phyloP scores from a whole-genome alignment of 1,284 basidiomycete species.

The Trametes polyzona region DNA sequence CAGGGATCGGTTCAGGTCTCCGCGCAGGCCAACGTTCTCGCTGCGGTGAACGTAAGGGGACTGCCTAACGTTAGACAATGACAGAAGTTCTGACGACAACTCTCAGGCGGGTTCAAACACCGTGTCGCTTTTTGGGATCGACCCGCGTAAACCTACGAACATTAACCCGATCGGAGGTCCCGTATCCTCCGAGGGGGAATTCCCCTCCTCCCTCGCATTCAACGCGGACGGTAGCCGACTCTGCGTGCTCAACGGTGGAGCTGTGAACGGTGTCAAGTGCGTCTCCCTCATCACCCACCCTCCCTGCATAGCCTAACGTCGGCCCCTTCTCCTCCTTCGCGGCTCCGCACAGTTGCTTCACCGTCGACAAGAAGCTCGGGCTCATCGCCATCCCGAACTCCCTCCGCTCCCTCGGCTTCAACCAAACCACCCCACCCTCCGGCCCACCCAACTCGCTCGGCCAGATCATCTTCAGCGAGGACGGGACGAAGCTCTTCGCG shows the following conservation, averaged over 20 bases:
- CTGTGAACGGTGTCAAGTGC: conserved; percentile 50
- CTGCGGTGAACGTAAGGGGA: conserved; percentile 48
- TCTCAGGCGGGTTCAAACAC: conserved; percentile 52
- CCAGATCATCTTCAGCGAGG: conserved; percentile 50
- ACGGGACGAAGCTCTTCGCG: conserved; percentile 45
- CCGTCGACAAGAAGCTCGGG: conserved; percentile 43
- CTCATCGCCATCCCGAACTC: conserved; percentile 45
- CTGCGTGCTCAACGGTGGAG: conserved; percentile 52
- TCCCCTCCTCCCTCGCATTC: conserved; percentile 52
- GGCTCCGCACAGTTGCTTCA: conserved; percentile 43
- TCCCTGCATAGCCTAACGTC: too few species aligned
- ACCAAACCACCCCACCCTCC: conserved; percentile 47
- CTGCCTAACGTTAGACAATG: not conserved
- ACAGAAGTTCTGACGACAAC: not conserved
- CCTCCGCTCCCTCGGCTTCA: conserved; percentile 45
- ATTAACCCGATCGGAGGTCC: conserved; percentile 47
- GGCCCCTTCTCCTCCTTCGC: not conserved
- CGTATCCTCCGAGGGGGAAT: conserved; percentile 48
- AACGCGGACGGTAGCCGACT: conserved; percentile 44
- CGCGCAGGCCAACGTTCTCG: conserved; percentile 43
- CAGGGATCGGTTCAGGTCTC: conserved; percentile 50
- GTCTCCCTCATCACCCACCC: too few species aligned
- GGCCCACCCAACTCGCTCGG: conserved; percentile 45
- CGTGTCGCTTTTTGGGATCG: conserved; percentile 48
- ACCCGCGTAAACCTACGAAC: conserved; percentile 45